These are phyloP conservation scores for Phaeotremella fagi DNA, from an alignment of 768 basidiomycete genomes.

Conservation along the genomic window DNA sequence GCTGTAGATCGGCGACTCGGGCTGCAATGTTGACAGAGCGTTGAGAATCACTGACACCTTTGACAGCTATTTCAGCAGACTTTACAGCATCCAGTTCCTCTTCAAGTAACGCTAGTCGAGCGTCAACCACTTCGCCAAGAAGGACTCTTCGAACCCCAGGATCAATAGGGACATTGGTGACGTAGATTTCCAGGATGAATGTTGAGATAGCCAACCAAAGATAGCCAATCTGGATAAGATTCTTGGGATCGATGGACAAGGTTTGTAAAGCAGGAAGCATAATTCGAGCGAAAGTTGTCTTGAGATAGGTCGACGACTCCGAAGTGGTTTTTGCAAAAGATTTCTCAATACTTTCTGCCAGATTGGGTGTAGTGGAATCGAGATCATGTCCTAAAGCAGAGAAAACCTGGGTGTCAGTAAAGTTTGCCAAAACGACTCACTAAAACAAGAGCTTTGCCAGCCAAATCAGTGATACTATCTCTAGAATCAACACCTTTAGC, in stretches of 20 bases:
- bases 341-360: neutral
- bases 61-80: constrained; percentile 21
- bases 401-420: too few relatives aligned
- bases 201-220: constrained; percentile 62
- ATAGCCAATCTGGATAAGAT: constrained; percentile 50
- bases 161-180: constrained; percentile 82
- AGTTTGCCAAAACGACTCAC: too few relatives aligned
- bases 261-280: neutral
- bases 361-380: neutral
- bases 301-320: neutral
- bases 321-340: neutral
- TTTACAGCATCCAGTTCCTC: constrained; percentile 33
- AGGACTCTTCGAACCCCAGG: constrained; percentile 58
- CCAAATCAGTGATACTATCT: constrained; percentile 1
- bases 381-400: constrained; percentile 1
- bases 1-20: constrained; percentile 3
- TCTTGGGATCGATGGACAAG: neutral
- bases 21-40: constrained; percentile 6
- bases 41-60: constrained; percentile 32
- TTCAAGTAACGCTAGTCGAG: constrained; percentile 9
- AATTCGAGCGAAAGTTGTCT: neutral
- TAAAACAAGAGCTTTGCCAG: neutral
- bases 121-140: constrained; percentile 14
- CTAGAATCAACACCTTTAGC: constrained; percentile 2
- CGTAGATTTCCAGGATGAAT: constrained; percentile 63